A percentile compares a stretch with the other conserved stretches of the same genome.
Evolutionary conservation across 805 yeast genomes (phyloP).

Genomic region (Yarrowia hollandica): DNA sequence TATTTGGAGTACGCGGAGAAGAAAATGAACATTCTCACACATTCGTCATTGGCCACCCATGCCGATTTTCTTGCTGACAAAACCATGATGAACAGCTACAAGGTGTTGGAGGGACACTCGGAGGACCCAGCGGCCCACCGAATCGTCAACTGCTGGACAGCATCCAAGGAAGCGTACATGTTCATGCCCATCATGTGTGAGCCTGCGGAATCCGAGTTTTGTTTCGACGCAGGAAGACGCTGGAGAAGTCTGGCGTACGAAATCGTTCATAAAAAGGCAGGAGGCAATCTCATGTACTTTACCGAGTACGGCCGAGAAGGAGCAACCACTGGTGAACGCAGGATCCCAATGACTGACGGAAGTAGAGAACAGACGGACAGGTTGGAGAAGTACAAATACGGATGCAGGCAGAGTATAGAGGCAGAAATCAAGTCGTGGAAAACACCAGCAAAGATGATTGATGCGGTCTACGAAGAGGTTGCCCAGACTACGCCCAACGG

Average conservation of each 20-base stretch:
- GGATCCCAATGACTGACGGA: neutral
- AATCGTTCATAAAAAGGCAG: neutral
- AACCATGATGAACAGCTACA: neutral
- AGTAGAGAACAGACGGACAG: neutral
- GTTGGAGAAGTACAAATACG: neutral
- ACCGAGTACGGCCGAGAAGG: neutral
- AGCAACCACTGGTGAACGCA: neutral
- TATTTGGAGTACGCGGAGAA: neutral
- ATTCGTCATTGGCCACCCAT: neutral
- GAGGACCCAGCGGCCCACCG: neutral
- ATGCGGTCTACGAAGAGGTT: neutral
- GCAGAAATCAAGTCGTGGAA: neutral
- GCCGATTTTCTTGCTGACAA: neutral
- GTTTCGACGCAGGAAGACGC: neutral
- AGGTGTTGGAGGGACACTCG: neutral
- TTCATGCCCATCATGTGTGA: neutral
- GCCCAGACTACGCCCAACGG: neutral
- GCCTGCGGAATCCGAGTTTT: neutral
- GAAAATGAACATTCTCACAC: too few species aligned
- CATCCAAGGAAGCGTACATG: neutral
- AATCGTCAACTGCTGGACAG: neutral
- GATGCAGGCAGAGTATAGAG: neutral
- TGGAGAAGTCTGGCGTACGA: slow-evolving; percentile 1
- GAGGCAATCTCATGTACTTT: neutral
- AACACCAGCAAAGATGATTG: neutral